These are phyloP conservation scores for Entelexis paramagnoliae DNA, from an alignment of 1,139 yeast species.

Conservation along the genomic window DNA sequence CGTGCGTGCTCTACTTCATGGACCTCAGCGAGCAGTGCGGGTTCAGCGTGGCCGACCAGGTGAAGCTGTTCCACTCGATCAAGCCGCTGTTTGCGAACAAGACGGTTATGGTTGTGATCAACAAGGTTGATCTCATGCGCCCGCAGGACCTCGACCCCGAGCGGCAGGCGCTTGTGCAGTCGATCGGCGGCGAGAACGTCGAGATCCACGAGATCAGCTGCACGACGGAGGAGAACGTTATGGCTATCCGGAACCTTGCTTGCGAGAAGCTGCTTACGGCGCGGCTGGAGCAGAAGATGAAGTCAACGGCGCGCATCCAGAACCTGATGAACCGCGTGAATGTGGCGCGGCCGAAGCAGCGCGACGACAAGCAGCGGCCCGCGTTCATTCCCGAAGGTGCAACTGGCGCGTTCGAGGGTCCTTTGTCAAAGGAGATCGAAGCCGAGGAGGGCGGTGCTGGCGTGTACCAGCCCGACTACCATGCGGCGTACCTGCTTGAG, in stretches of 20 bases:
- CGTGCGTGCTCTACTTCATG: conserved; percentile 94
- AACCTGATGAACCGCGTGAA: conserved; percentile 91
- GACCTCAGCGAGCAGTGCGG: conserved; percentile 99
- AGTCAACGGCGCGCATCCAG: conserved; percentile 81
- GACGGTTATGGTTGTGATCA: conserved; percentile 88
- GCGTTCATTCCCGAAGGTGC: conserved; percentile 72
- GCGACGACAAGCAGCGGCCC: conserved; percentile 75
- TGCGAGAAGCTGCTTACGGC: conserved; percentile 93
- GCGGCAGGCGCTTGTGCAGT: conserved; percentile 59
- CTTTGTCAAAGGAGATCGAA: conserved; percentile 78
- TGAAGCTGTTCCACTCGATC: conserved; percentile 88
- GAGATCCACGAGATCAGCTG: conserved; percentile 92
- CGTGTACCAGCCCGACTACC: conserved; percentile 85
- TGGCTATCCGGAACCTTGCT: conserved; percentile 93
- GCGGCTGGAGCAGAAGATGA: conserved; percentile 92
- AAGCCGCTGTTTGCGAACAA: conserved; percentile 96
- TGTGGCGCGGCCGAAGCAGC: conserved; percentile 77
- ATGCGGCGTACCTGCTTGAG: conserved; percentile 81
- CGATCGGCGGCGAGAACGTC: conserved; percentile 61
- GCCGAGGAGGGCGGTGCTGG: conserved; percentile 98
- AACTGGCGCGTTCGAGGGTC: conserved; percentile 67
- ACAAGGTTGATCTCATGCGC: conserved; percentile 82
- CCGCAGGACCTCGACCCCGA: conserved; percentile 74
- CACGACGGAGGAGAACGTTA: conserved; percentile 85
- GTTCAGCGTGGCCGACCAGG: conserved; percentile 93